phyloP scores from a whole-genome alignment of 2,329 filamentous ascomycete species.

The Pseudogymnoascus sp. region DNA sequence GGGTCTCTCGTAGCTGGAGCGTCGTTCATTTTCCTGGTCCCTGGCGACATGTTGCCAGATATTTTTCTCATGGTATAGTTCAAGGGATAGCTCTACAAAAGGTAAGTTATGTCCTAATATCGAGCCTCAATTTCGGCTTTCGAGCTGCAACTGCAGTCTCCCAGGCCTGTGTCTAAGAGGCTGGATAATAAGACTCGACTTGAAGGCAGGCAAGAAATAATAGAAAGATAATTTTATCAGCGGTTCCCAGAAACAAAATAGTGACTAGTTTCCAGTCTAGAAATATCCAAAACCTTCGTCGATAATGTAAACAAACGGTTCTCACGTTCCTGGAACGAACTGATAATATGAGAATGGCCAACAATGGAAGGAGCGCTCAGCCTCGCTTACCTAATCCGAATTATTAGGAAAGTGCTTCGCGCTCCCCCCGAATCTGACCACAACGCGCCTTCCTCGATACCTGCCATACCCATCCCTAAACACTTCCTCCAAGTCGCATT shows the following conservation, averaged over 20 bases:
- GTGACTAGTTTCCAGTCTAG: neutral
- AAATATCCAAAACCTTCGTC: slow-evolving; percentile 1
- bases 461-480: neutral
- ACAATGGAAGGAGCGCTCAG: neutral
- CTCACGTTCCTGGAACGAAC: neutral
- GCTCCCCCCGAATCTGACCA: neutral
- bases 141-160: neutral
- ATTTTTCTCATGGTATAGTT: neutral
- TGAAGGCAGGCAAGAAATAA: neutral
- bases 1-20: neutral
- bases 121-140: neutral
- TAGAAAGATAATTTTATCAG: neutral
- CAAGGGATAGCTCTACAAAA: neutral
- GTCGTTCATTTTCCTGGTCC: neutral
- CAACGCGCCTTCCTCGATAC: slow-evolving; percentile 4
- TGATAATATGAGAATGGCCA: slow-evolving; percentile 3
- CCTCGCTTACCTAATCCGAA: slow-evolving; percentile 7
- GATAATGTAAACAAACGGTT: neutral
- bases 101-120: neutral
- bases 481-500: neutral
- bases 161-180: neutral
- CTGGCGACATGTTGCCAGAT: neutral
- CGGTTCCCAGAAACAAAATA: neutral
- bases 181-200: neutral
- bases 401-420: slow-evolving; percentile 2